Evolutionary conservation across 805 yeast species (phyloP).

Genomic region (Zygosaccharomyces bisporus): DNA sequence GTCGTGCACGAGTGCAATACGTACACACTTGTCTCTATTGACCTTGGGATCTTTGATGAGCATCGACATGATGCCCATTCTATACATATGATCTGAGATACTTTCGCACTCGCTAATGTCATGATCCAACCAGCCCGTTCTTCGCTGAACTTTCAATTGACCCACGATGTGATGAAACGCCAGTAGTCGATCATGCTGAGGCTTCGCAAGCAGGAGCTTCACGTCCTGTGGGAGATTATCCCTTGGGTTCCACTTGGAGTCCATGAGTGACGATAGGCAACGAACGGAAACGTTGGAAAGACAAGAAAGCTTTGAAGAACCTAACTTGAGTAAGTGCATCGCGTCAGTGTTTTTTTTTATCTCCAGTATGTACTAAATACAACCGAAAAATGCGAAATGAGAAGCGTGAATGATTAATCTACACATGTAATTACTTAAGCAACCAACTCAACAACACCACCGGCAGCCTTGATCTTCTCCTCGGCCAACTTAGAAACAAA

Average conservation of each 20-base stretch:
- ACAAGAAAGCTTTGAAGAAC: not conserved
- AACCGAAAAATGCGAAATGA: not conserved
- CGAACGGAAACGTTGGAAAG: not conserved
- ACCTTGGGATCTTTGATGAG: slow-evolving; percentile 49
- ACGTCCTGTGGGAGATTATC: slow-evolving; percentile 42
- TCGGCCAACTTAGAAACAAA: slow-evolving; percentile 98
- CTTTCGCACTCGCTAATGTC: slow-evolving; percentile 46
- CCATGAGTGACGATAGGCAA: not conserved
- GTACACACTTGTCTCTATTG: slow-evolving; percentile 66
- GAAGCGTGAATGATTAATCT: slow-evolving; percentile 6
- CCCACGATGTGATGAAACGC: slow-evolving; percentile 64
- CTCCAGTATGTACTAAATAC: not conserved
- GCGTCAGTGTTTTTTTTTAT: not conserved
- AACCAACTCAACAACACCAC: slow-evolving; percentile 99
- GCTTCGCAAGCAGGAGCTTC: slow-evolving; percentile 29
- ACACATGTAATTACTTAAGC: slow-evolving; percentile 56
- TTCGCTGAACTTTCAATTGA: slow-evolving; percentile 66
- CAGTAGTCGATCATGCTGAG: slow-evolving; percentile 45
- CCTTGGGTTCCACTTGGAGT: slow-evolving; percentile 43
- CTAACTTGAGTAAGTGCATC: not conserved
- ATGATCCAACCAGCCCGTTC: slow-evolving; percentile 93
- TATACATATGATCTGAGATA: slow-evolving; percentile 88
- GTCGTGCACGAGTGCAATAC: slow-evolving; percentile 86
- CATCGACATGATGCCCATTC: slow-evolving; percentile 83
- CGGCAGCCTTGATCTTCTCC: slow-evolving; percentile 99